phyloP scores from a whole-genome alignment of 768 basidiomycete species.

The Mycena amicta region DNA sequence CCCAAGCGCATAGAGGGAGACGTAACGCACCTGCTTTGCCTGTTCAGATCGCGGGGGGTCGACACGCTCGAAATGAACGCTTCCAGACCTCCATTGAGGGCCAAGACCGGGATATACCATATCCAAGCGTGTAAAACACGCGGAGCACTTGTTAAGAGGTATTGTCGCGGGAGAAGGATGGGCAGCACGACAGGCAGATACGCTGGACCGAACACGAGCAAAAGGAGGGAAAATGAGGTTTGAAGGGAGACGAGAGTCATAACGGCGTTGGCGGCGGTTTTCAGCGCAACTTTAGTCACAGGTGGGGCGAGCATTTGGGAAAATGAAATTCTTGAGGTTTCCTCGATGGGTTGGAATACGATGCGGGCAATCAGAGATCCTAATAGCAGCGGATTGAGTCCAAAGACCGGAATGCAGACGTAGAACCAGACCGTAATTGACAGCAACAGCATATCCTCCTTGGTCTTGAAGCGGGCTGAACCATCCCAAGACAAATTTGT shows the following conservation, averaged over 20 bases:
- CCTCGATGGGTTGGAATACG: conserved; percentile 94
- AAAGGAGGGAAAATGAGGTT: conserved; percentile 63
- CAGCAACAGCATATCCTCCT: conserved; percentile 93
- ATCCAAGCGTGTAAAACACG: conserved; percentile 77
- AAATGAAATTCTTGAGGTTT: conserved; percentile 87
- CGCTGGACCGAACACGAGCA: conserved; percentile 73
- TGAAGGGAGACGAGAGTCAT: conserved; percentile 67
- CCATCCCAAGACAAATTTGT: conserved; percentile 85
- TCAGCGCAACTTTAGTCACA: conserved; percentile 25
- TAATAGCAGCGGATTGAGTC: too few species aligned
- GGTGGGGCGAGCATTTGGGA: conserved; percentile 55
- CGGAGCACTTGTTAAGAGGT: conserved; percentile 79
- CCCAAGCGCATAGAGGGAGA: neutral
- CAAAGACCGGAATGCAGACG: too few species aligned
- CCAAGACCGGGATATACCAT: conserved; percentile 87
- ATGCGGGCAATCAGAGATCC: conserved; percentile 93
- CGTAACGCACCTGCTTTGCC: conserved; percentile 60
- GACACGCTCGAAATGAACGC: conserved; percentile 87
- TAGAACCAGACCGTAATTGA: conserved; percentile 94
- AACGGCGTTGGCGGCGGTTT: conserved; percentile 54
- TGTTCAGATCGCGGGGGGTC: conserved; percentile 60
- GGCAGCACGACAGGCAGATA: conserved; percentile 72
- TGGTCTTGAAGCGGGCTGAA: conserved; percentile 86
- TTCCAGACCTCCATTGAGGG: conserved; percentile 89
- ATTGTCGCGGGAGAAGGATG: conserved; percentile 70